Percentiles rank a stretch among this genome's conserved stretches.
phyloP scores from a whole-genome alignment of 148 eudicot genomes.

The Hydrangea macrophylla region DNA sequence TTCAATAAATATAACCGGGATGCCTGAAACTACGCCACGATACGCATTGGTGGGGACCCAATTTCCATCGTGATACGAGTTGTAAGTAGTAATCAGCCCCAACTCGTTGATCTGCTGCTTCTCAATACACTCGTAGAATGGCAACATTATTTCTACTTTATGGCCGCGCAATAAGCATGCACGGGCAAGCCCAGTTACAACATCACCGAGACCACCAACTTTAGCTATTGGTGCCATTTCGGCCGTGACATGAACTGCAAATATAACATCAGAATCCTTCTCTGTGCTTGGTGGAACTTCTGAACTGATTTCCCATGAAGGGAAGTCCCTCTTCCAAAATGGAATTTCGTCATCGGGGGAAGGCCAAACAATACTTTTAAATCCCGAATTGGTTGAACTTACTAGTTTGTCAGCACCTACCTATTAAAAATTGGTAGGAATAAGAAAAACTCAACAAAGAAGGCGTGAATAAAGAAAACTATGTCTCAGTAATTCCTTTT shows the following conservation, averaged over 20 bases:
- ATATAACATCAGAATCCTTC: conserved; percentile 57
- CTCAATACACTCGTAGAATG: conserved; percentile 78
- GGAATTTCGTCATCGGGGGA: conserved; percentile 68
- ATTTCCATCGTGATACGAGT: conserved; percentile 61
- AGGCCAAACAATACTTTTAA: conserved; percentile 53
- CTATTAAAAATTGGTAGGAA: conserved; percentile 19
- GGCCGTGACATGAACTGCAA: conserved; percentile 75
- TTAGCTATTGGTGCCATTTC: conserved; percentile 94
- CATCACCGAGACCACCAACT: conserved; percentile 94
- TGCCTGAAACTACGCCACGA: conserved; percentile 60
- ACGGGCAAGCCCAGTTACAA: conserved; percentile 88
- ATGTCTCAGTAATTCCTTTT: not conserved
- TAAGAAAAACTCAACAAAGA: not conserved
- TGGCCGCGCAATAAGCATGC: conserved; percentile 84
- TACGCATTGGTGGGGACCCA: conserved; percentile 77
- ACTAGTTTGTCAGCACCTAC: conserved; percentile 25
- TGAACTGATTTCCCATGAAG: conserved; percentile 33
- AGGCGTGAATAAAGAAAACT: not conserved
- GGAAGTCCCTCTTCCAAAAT: conserved; percentile 56
- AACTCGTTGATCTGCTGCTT: conserved; percentile 54
- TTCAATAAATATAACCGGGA: conserved; percentile 67
- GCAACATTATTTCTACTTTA: conserved; percentile 70
- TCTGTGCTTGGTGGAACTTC: conserved; percentile 26
- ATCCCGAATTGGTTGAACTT: conserved; percentile 22
- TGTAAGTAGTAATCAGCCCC: conserved; percentile 46